Base-by-base conservation (phyloP, 805 yeast genomes). In the Spathaspora gorwiae region DNA sequence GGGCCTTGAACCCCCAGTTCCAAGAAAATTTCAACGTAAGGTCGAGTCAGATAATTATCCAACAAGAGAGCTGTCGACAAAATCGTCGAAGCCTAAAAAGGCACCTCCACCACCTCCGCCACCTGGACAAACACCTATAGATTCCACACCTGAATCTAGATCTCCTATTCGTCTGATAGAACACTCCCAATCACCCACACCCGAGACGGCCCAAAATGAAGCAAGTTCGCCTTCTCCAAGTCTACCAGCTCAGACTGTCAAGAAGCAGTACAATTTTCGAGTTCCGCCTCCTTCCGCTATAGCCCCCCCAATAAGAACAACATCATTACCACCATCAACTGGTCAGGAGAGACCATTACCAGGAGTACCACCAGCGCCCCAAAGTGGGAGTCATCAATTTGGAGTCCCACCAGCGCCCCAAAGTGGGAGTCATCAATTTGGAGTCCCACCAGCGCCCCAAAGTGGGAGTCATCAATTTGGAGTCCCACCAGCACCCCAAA, bases 1-100 rank as follows among this genome's bases (percentile, higher is more conserved):
- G 27, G 95, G 95, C 1, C 65, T 84, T 26, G 95, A 87, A 58
- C 95, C 95, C 5, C 95, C 95, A 12, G 70, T 87, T 42, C 95
- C 94, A 4, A 72, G 92, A 51, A 76, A 73, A 52, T 71, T 64
- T 26, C 42, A 44, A 27, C 43, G 37, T 11, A 43, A 42, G 24
- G 31, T 63, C 2, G 57, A 60, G n/a, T 46, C 57, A 11, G 49
- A 40, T 24, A 19, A 10, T 24, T 11, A 19, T 10, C 38, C 38
- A 14, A 19, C 27, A n/a, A 27, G 44, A 15, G 26, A 33, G 11
- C 34, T 35, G 34, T 40, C 53, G 2, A 44, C 61, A 8, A 41
- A 59, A 4, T 40, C 57, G 8, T 35, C 54, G 24, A 60, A 52
- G 39, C 45, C 45, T 8, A 65, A 61, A 40, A 66, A 64, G 52